Base-by-base conservation (phyloP, 306 rosid species). In the Glycine tomentella region DNA sequence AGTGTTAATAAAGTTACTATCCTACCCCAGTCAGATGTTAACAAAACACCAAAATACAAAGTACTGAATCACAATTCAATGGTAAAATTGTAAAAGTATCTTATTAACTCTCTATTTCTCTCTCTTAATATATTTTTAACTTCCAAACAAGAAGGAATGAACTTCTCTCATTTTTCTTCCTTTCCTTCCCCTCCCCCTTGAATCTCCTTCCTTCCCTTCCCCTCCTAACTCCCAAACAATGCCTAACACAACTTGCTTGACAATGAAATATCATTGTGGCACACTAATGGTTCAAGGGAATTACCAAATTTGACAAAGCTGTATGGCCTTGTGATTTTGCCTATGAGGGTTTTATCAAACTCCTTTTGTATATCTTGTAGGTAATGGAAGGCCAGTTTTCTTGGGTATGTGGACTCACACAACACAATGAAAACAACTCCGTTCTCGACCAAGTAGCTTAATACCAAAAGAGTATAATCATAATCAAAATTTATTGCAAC, bases 401-500 rank as follows among this genome's bases (percentile, higher is more conserved):
- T 90, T 90, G 98, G 93, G 75, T 90, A 91, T 2, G 88, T 84
- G 72, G 89, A 90, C 69, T 90, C 94, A 69, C 91, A 87, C 84
- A 90, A 81, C 9, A 90, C 83, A 74, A 90, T 78, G 86, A 83
- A 91, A 82, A 85, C 83, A n/a, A 90, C 87, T 57, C 90, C 97
- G 7, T 87, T 86, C 82, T 90, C 91, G 2, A 90, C 88, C 98
- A 88, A 69, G 81, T 67, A 87, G 86, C 91, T 90, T 83, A 82
- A 84, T 64, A 52, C 61, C 59, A 86, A 62, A 82, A 79, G 6
- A 81, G 44, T 11, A 76, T 6, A 52, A 72, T 51, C 58, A 72
- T 11, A 61, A 73, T 74, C 74, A 84, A 84, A n/a, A n/a, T 63
- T 79, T 64, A 12, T 69, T 59, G 71, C 49, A 64, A 53, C 72